Conservation (phyloP, 768 basidiomycete genomes). For the Auricularia heimuer region DNA sequence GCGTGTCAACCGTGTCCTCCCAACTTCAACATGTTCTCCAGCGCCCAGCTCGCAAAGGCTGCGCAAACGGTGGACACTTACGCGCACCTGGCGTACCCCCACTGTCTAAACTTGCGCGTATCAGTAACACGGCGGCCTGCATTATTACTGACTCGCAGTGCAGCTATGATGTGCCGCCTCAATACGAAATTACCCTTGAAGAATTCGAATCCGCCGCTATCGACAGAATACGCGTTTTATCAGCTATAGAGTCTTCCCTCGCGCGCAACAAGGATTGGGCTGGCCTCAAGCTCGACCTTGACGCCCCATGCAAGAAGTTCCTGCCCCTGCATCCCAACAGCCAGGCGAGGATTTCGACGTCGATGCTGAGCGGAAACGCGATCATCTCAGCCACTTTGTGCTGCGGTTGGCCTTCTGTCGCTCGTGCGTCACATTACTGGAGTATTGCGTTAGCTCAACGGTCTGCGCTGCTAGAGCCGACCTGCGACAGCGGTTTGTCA, state of each 20-base stretch:
- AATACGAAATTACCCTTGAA: slow-evolving; percentile 84
- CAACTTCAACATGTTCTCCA: neutral
- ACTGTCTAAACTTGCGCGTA: slow-evolving; percentile 69
- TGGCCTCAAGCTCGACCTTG: slow-evolving; percentile 59
- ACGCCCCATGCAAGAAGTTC: slow-evolving; percentile 59
- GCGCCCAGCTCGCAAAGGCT: neutral
- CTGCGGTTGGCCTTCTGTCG: slow-evolving; percentile 90
- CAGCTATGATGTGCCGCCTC: slow-evolving; percentile 82
- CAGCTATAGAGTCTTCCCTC: slow-evolving; percentile 84
- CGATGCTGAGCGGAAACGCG: slow-evolving; percentile 62
- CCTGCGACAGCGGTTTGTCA: slow-evolving; percentile 75
- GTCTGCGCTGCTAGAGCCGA: slow-evolving; percentile 56
- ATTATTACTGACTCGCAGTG: slow-evolving; percentile 4
- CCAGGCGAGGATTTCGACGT: slow-evolving; percentile 33
- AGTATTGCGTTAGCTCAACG: no score
- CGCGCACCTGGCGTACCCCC: slow-evolving; percentile 39
- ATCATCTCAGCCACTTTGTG: slow-evolving; percentile 90
- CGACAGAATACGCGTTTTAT: slow-evolving; percentile 75
- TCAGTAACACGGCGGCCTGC: slow-evolving; percentile 6
- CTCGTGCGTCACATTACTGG: slow-evolving; percentile 51
- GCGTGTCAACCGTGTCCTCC: neutral
- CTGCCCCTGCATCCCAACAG: slow-evolving; percentile 56
- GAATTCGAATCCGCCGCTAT: slow-evolving; percentile 91
- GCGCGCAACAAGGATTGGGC: slow-evolving; percentile 76
- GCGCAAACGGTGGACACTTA: neutral